These are phyloP conservation scores for Priceomyces medius DNA, from an alignment of 805 yeast species.

Conservation along the genomic window DNA sequence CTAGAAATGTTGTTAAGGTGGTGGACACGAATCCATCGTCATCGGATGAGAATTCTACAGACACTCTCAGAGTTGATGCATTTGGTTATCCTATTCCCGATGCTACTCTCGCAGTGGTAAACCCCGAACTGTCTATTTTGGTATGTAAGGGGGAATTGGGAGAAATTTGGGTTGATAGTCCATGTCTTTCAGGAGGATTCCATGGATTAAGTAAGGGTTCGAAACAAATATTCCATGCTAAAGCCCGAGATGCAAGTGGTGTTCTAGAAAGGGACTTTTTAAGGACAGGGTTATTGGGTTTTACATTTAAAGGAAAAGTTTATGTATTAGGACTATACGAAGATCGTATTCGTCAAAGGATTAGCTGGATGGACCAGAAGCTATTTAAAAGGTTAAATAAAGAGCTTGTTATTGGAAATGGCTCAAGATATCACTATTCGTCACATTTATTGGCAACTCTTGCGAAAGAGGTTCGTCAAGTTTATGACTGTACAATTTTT, in stretches of 20 bases:
- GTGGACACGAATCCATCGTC: constrained; percentile 57
- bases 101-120: constrained; percentile 88
- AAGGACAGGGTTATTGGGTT: constrained; percentile 89
- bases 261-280: constrained; percentile 72
- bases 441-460: constrained; percentile 84
- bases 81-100: constrained; percentile 95
- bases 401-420: constrained; percentile 35
- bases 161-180: constrained; percentile 97
- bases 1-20: constrained; percentile 69
- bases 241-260: constrained; percentile 72
- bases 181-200: constrained; percentile 86
- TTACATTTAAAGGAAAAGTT: constrained; percentile 80
- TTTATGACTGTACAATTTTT: constrained; percentile 89
- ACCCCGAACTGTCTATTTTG: constrained; percentile 82
- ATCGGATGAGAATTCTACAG: constrained; percentile 41
- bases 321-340: constrained; percentile 88
- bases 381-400: constrained; percentile 26
- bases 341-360: constrained; percentile 80
- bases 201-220: constrained; percentile 71
- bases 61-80: constrained; percentile 69
- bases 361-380: constrained; percentile 62
- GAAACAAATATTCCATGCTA: constrained; percentile 75
- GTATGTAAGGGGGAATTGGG: constrained; percentile 82
- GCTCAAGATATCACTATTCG: constrained; percentile 71
- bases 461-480: constrained; percentile 75